phyloP scores from a whole-genome alignment of 805 yeast genomes.

The Metschnikowia proteae region DNA sequence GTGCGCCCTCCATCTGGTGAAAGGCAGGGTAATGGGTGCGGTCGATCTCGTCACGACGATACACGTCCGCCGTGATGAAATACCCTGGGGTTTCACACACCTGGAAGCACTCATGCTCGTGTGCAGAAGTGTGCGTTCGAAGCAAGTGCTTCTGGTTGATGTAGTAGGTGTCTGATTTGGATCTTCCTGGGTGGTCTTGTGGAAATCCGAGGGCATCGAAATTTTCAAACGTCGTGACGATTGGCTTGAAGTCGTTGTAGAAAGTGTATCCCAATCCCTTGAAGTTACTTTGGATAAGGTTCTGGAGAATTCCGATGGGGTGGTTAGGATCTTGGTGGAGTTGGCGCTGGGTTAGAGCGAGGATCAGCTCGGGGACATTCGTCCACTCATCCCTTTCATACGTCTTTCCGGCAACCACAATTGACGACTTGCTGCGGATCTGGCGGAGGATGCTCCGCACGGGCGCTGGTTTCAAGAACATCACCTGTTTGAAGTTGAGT shows the following conservation, averaged over 20 bases:
- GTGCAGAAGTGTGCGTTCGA: slow-evolving; percentile 96
- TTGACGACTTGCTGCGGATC: slow-evolving; percentile 29
- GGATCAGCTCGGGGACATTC: slow-evolving; percentile 74
- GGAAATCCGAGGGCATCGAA: slow-evolving; percentile 94
- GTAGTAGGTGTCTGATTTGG: slow-evolving; percentile 90
- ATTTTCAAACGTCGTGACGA: slow-evolving; percentile 76
- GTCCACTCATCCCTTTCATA: slow-evolving; percentile 75
- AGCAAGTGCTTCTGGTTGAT: slow-evolving; percentile 67
- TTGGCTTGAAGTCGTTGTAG: slow-evolving; percentile 78
- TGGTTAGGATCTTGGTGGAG: slow-evolving; percentile 73
- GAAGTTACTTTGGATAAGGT: slow-evolving; percentile 68
- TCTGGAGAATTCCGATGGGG: slow-evolving; percentile 84
- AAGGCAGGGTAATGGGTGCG: slow-evolving; percentile 95
- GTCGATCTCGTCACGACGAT: slow-evolving; percentile 92
- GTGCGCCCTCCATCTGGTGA: slow-evolving; percentile 97
- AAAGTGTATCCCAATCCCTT: slow-evolving; percentile 66
- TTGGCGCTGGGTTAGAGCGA: slow-evolving; percentile 63
- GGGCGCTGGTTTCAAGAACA: slow-evolving; percentile 2
- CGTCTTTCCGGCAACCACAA: slow-evolving; percentile 36
- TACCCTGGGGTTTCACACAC: slow-evolving; percentile 73
- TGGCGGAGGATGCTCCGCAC: neutral
- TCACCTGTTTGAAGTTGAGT: neutral
- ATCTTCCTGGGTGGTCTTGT: slow-evolving; percentile 86
- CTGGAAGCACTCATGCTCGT: slow-evolving; percentile 82
- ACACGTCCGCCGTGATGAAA: slow-evolving; percentile 92